phyloP scores from a whole-genome alignment of 257 asterid species.

The Nicotiana knightiana region DNA sequence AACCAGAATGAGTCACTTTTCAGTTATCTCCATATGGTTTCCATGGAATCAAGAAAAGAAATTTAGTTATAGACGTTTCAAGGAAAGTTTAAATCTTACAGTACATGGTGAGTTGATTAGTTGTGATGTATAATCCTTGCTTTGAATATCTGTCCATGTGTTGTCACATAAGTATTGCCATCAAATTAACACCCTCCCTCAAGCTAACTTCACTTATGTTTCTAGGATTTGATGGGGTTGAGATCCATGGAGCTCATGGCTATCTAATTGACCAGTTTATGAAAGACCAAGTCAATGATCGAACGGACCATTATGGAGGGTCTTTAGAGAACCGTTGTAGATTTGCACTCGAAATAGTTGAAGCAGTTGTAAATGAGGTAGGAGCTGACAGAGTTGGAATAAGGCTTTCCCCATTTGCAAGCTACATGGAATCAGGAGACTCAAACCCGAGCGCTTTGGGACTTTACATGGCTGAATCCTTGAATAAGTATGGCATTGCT shows the following conservation, averaged over 20 bases:
- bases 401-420: slow-evolving; percentile 58
- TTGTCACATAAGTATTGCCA: not conserved
- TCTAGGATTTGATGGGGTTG: slow-evolving; percentile 72
- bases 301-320: slow-evolving; percentile 72
- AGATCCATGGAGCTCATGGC: slow-evolving; percentile 74
- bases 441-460: slow-evolving; percentile 53
- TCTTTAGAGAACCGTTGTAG: slow-evolving; percentile 62
- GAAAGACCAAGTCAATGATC: slow-evolving; percentile 59
- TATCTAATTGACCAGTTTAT: slow-evolving; percentile 61
- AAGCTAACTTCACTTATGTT: not conserved
- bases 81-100: not conserved
- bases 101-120: not conserved
- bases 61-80: not conserved
- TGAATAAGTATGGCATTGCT: slow-evolving; percentile 11
- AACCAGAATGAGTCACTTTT: not conserved
- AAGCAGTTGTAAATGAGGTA: slow-evolving; percentile 38
- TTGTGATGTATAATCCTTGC: not conserved
- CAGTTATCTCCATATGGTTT: not conserved
- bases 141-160: not conserved
- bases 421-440: slow-evolving; percentile 35
- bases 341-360: slow-evolving; percentile 50
- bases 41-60: not conserved
- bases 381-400: slow-evolving; percentile 58
- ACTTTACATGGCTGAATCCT: slow-evolving; percentile 15
- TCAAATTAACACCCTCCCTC: not conserved